phyloP scores from a whole-genome alignment of 257 asterid species.

The Handroanthus guayacan region DNA sequence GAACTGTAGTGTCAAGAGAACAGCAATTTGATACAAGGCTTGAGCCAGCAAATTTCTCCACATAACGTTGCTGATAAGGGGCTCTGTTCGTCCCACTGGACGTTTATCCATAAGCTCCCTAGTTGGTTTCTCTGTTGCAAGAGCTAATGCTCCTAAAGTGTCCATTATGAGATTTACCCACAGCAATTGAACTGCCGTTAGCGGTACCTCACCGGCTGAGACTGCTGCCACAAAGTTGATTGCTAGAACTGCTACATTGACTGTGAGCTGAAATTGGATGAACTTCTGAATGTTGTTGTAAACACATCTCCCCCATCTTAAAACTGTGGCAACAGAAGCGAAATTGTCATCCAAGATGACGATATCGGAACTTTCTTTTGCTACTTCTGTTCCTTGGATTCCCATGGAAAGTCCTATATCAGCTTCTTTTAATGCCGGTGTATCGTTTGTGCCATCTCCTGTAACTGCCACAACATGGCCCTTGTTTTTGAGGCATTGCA shows the following conservation, averaged over 20 bases:
- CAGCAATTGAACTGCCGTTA: slow-evolving; percentile 70
- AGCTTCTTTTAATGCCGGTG: slow-evolving; percentile 73
- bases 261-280: slow-evolving; percentile 75
- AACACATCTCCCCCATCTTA: slow-evolving; percentile 50
- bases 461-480: slow-evolving; percentile 86
- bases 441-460: slow-evolving; percentile 78
- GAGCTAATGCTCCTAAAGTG: slow-evolving; percentile 58
- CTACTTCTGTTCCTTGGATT: slow-evolving; percentile 74
- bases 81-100: slow-evolving; percentile 49
- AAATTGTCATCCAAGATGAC: slow-evolving; percentile 74
- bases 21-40: slow-evolving; percentile 42
- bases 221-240: slow-evolving; percentile 69
- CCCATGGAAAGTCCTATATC: slow-evolving; percentile 84
- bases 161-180: slow-evolving; percentile 70
- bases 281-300: slow-evolving; percentile 72
- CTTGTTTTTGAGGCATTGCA: slow-evolving; percentile 59
- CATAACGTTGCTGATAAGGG: slow-evolving; percentile 50
- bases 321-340: slow-evolving; percentile 61
- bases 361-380: slow-evolving; percentile 74
- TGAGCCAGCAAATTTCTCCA: slow-evolving; percentile 55
- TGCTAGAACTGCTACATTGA: slow-evolving; percentile 56
- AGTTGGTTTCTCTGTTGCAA: slow-evolving; percentile 51
- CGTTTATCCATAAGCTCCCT: slow-evolving; percentile 40
- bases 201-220: slow-evolving; percentile 67
- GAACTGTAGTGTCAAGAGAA: slow-evolving; percentile 43